A percentile compares a stretch with the other conserved stretches of the same genome.
These are phyloP conservation scores for Mycena kentingensis DNA, from an alignment of 768 basidiomycete genomes.

Conservation along the genomic window DNA sequence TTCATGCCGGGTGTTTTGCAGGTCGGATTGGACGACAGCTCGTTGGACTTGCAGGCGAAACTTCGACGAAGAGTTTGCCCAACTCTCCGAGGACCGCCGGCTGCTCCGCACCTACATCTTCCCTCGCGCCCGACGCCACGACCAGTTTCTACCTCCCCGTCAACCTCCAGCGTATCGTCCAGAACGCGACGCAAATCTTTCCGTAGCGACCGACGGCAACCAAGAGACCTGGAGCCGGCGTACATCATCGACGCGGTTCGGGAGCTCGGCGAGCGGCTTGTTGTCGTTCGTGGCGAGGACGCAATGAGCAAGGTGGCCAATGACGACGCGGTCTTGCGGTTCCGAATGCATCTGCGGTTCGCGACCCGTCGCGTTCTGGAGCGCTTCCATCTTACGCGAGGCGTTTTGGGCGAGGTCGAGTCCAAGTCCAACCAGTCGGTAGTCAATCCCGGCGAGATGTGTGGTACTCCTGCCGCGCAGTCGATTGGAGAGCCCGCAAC, in stretches of 20 bases:
- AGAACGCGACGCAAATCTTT: constrained; percentile 96
- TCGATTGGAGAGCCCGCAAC: no score
- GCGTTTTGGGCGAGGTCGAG: constrained; percentile 99
- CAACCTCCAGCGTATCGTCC: constrained; percentile 92
- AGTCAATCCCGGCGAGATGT: constrained; percentile 91
- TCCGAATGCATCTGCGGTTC: constrained; percentile 92
- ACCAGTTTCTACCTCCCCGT: constrained; percentile 88
- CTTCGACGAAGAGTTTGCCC: no score
- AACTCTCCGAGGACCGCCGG: no score
- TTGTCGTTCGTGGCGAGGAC: no score
- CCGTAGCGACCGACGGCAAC: constrained; percentile 93
- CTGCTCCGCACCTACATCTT: no score
- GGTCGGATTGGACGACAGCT: no score
- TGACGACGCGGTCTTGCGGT: no score
- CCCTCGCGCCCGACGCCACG: constrained; percentile 67
- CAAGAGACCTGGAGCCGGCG: constrained; percentile 86
- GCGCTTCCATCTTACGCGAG: constrained; percentile 94
- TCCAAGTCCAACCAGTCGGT: constrained; percentile 96
- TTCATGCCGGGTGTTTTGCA: no score
- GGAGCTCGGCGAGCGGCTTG: no score
- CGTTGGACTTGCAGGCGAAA: no score
- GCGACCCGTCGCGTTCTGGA: constrained; percentile 83
- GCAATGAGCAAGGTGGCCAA: no score
- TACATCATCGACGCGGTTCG: constrained; percentile 83
- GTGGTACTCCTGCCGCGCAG: no score